phyloP scores from a whole-genome alignment of 202 grass and related monocot species.

The Brachypodium distachyon region DNA sequence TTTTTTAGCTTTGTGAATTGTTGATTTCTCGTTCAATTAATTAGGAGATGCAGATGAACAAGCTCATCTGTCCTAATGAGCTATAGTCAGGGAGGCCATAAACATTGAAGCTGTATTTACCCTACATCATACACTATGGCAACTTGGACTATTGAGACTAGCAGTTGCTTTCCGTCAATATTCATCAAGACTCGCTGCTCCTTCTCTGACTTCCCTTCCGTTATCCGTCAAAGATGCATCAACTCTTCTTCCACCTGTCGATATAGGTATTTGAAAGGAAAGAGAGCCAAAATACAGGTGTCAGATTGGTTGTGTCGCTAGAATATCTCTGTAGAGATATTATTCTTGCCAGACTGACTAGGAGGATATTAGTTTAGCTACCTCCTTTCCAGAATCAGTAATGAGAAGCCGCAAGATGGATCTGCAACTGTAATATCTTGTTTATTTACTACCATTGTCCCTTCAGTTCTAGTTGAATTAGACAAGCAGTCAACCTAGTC shows the following conservation, averaged over 20 bases:
- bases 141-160: neutral
- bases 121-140: neutral
- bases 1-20: neutral
- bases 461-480: neutral
- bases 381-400: neutral
- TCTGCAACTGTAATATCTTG: neutral
- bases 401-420: neutral
- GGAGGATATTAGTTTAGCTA: neutral
- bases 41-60: neutral
- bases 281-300: neutral
- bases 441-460: neutral
- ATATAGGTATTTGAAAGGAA: neutral
- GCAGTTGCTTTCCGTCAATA: neutral
- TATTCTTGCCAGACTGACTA: neutral
- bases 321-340: neutral
- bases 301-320: neutral
- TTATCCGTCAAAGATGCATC: neutral
- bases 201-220: neutral
- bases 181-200: neutral
- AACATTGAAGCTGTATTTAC: neutral
- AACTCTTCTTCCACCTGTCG: neutral
- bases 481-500: neutral
- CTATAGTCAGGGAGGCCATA: neutral
- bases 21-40: neutral
- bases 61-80: neutral